Conservation (phyloP, 1,284 basidiomycete genomes). For the Peniophora sp. region DNA sequence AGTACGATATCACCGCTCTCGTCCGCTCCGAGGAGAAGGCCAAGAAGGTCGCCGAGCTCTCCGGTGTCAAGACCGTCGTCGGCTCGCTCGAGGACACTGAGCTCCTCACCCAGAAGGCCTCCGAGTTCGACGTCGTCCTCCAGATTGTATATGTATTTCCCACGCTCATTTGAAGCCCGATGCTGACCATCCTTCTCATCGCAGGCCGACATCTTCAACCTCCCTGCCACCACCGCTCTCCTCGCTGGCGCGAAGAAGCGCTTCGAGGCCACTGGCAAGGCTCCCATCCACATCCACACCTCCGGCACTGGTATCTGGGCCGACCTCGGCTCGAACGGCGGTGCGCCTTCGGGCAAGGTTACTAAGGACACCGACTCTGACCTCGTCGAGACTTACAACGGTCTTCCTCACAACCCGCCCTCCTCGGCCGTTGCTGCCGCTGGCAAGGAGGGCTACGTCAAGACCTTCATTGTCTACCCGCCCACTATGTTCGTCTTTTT, state of each 20-base stretch:
- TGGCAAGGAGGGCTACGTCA: slow-evolving; percentile 16
- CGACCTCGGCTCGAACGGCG: slow-evolving; percentile 32
- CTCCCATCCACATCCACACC: slow-evolving; percentile 42
- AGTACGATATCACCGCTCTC: slow-evolving; percentile 33
- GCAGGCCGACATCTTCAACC: slow-evolving; percentile 31
- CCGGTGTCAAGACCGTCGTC: slow-evolving; percentile 22
- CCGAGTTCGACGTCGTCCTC: slow-evolving; percentile 39
- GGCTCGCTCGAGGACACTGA: slow-evolving; percentile 25
- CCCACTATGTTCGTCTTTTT: no score
- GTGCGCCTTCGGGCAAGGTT: slow-evolving; percentile 27
- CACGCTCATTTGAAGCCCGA: no score
- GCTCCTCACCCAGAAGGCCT: slow-evolving; percentile 27
- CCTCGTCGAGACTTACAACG: slow-evolving; percentile 27
- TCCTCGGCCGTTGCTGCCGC: slow-evolving; percentile 33
- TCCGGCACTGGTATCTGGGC: slow-evolving; percentile 15
- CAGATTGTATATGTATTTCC: slow-evolving; percentile 21
- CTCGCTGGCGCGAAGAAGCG: slow-evolving; percentile 36
- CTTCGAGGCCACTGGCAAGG: slow-evolving; percentile 25
- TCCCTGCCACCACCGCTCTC: slow-evolving; percentile 31
- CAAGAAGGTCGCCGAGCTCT: slow-evolving; percentile 19
- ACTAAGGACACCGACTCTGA: slow-evolving; percentile 37
- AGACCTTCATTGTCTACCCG: no score
- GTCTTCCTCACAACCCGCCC: slow-evolving; percentile 28
- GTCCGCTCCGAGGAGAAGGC: slow-evolving; percentile 33
- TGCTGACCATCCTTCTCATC: no score